Conservation (phyloP, 257 asterid genomes). For the Ehretia macrophylla region DNA sequence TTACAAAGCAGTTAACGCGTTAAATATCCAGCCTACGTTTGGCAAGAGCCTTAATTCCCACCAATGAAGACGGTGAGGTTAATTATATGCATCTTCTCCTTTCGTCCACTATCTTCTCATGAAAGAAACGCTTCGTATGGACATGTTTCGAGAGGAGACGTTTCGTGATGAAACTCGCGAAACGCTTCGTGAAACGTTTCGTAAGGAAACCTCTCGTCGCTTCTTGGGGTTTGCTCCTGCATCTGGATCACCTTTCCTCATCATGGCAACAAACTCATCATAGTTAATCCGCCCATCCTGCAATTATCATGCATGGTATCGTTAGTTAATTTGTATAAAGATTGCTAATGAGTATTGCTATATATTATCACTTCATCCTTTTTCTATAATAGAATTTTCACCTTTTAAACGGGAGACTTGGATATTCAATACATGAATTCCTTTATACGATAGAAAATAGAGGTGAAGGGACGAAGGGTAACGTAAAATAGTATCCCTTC, state of each 20-base stretch:
- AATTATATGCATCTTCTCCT: not conserved
- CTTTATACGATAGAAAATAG: too few relatives aligned
- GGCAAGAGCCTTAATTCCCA: too few relatives aligned
- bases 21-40: too few relatives aligned
- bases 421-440: too few relatives aligned
- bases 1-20: too few relatives aligned
- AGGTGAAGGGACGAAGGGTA: too few relatives aligned
- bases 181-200: not conserved
- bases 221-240: conserved; percentile 55
- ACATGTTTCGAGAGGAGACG: conserved; percentile 1
- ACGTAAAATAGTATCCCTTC: too few relatives aligned
- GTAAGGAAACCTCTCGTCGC: conserved; percentile 49
- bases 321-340: not conserved
- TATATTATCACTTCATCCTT: not conserved
- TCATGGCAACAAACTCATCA: conserved; percentile 84
- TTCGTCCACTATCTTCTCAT: not conserved
- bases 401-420: too few relatives aligned
- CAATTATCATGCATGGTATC: conserved; percentile 2
- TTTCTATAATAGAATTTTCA: too few relatives aligned
- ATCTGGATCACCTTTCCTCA: conserved; percentile 84
- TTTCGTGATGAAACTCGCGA: conserved; percentile 21
- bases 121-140: conserved; percentile 4
- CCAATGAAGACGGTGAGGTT: too few relatives aligned
- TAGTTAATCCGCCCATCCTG: conserved; percentile 84
- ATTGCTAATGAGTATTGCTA: too few relatives aligned